Conservation (phyloP, 2,329 filamentous ascomycete genomes). For the Rhinocladiella similis region DNA sequence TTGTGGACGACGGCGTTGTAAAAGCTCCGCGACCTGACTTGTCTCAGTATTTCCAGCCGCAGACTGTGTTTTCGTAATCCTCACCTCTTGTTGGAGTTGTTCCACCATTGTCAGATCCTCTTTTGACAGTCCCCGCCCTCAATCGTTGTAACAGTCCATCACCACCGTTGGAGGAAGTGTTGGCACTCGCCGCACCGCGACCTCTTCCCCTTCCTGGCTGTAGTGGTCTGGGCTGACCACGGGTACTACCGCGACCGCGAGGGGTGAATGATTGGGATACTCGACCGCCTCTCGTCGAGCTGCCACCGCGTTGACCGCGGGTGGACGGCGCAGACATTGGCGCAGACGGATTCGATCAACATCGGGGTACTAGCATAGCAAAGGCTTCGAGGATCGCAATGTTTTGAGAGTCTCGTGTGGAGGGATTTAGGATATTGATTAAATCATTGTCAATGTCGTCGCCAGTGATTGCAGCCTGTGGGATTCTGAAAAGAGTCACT, state of each 20-base stretch:
- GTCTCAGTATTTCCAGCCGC: constrained; percentile 1
- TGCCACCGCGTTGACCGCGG: constrained; percentile 27
- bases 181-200: constrained; percentile 11
- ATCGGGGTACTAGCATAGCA: constrained; percentile 20
- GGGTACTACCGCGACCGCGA: constrained; percentile 21
- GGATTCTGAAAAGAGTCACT: not conserved
- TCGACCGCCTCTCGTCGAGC: constrained; percentile 21
- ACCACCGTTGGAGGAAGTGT: not conserved
- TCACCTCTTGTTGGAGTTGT: constrained; percentile 19
- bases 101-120: constrained; percentile 12
- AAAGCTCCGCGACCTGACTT: constrained; percentile 19
- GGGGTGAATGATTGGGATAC: constrained; percentile 5
- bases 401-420: not conserved
- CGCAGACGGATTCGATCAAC: constrained; percentile 18
- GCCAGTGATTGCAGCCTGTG: not conserved
- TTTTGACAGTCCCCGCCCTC: constrained; percentile 19
- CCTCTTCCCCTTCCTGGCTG: constrained; percentile 10
- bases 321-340: constrained; percentile 27
- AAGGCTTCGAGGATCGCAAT: not conserved
- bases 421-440: not conserved
- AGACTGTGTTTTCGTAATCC: not conserved
- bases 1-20: constrained; percentile 3
- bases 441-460: not conserved
- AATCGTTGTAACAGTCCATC: constrained; percentile 23
- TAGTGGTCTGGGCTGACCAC: constrained; percentile 8